Percentiles rank a stretch among this genome's conserved stretches.
Conservation (phyloP, 257 asterid genomes). For the Petunia secreta region DNA sequence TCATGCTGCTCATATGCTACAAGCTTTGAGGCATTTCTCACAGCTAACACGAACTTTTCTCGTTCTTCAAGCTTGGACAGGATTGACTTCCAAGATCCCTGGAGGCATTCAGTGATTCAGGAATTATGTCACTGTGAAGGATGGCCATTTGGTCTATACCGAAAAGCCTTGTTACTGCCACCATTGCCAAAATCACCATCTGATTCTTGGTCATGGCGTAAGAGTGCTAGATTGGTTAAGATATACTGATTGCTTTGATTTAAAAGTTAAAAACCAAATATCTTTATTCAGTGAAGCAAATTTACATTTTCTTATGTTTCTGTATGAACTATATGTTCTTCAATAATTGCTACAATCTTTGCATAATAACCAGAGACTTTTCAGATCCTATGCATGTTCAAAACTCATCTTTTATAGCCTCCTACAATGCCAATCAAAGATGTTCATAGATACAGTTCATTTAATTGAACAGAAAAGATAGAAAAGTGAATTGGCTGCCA, state of each 20-base stretch:
- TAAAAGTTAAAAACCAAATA: neutral
- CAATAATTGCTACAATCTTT: neutral
- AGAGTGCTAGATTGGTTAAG: conserved; percentile 25
- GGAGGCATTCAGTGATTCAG: conserved; percentile 42
- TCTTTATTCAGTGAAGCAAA: neutral
- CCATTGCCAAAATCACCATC: conserved; percentile 84
- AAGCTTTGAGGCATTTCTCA: conserved; percentile 50
- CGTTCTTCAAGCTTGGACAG: conserved; percentile 65
- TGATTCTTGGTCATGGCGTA: conserved; percentile 86
- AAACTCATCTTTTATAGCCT: neutral
- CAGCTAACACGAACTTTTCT: conserved; percentile 60
- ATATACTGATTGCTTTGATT: neutral
- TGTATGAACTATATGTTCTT: neutral
- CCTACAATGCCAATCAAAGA: neutral
- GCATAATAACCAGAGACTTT: neutral
- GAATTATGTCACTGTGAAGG: conserved; percentile 63
- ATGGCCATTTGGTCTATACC: conserved; percentile 90
- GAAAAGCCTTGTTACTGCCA: conserved; percentile 69
- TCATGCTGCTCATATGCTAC: conserved; percentile 60
- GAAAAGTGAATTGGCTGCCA: neutral
- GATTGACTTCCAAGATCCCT: conserved; percentile 45
- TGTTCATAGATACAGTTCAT: neutral
- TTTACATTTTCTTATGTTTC: conserved; percentile 1
- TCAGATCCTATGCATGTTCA: neutral
- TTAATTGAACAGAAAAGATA: conserved; percentile 13